Evolutionary conservation across 2,329 filamentous ascomycete species (phyloP), one percentile per base, ranked within the genome.

Genomic region (Neofusicoccum kwambonambiense): DNA sequence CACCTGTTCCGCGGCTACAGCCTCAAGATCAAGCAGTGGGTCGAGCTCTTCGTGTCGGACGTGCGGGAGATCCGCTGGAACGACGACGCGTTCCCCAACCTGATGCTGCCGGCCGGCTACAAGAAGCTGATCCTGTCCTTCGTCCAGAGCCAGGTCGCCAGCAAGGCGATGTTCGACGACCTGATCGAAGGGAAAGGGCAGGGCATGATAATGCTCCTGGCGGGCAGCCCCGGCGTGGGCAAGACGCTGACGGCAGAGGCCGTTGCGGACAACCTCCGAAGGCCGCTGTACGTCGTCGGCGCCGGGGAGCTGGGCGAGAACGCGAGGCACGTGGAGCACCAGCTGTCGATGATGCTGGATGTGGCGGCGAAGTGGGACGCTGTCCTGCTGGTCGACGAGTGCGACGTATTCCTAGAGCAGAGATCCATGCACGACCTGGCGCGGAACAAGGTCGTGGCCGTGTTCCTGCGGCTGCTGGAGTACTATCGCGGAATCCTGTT

Each of bases 321-420:
- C 37, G 75, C 82, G 0, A 74, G 74, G 1, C 69, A 73, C 3
- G 74, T 86, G 4, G 82, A 83, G n/a, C 71, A 76, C n/a, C 80
- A 81, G 47, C 72, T 87, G 64, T 78, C 80, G 63, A 74, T 76
- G 35, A 76, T 79, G 35, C 83, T 86, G 45, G 75, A 79, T 65
- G 78, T 84, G 65, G 83, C 82, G 2, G 77, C 79, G 0, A 77
- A 78, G 15, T 86, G 84, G 83, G 78, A 80, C 22, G 82, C 81
- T 8, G 79, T 85, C 6, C 71, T 85, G 19, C 74, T 86, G 3
- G 77, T 85, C 3, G 83, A 85, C 67, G 83, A 85, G 71, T 82
- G 82, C 7, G 83, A 85, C 66, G 81, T 85, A 2, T 85, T 84
- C 71, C 79, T 85, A 71, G 79, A 80, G 1, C 75, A 79, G 71